These are phyloP conservation scores for Polygonum aviculare DNA, from an alignment of 148 eudicot species.

Conservation along the genomic window DNA sequence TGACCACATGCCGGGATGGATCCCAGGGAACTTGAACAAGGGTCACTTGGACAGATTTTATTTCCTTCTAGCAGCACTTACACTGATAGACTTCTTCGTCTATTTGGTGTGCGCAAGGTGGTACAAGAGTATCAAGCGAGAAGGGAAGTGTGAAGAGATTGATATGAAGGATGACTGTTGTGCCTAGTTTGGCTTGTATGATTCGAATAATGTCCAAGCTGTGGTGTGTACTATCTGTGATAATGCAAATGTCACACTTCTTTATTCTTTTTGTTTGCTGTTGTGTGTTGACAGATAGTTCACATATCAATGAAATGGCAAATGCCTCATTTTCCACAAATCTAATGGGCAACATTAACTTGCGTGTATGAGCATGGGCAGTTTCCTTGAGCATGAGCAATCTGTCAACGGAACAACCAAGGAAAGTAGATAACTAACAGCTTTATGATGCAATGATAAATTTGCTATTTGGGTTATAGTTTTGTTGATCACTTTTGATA, in stretches of 20 bases:
- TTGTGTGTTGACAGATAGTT: not conserved
- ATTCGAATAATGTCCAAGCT: not conserved
- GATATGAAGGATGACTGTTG: slow-evolving; percentile 19
- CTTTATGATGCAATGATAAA: too few species aligned
- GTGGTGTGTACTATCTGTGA: not conserved
- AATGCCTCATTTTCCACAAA: not conserved
- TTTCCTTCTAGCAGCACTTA: slow-evolving; percentile 68
- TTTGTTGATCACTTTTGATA: too few species aligned
- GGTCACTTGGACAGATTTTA: slow-evolving; percentile 84
- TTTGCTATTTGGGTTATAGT: too few species aligned
- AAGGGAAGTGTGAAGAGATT: slow-evolving; percentile 29
- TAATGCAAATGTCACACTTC: not conserved
- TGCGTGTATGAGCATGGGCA: too few species aligned
- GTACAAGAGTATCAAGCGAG: slow-evolving; percentile 58
- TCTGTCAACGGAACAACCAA: too few species aligned
- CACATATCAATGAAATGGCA: not conserved
- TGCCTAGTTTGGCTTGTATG: slow-evolving; percentile 12
- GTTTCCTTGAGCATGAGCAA: too few species aligned
- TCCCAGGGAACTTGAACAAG: slow-evolving; percentile 69
- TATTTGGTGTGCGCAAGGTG: slow-evolving; percentile 57
- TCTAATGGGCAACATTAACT: not conserved
- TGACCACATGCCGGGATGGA: slow-evolving; percentile 84
- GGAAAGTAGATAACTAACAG: too few species aligned
- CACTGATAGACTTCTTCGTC: slow-evolving; percentile 44
- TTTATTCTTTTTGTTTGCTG: not conserved